Conservation (phyloP, 495 filamentous ascomycete genomes). For the Mytilinidion resinicola region DNA sequence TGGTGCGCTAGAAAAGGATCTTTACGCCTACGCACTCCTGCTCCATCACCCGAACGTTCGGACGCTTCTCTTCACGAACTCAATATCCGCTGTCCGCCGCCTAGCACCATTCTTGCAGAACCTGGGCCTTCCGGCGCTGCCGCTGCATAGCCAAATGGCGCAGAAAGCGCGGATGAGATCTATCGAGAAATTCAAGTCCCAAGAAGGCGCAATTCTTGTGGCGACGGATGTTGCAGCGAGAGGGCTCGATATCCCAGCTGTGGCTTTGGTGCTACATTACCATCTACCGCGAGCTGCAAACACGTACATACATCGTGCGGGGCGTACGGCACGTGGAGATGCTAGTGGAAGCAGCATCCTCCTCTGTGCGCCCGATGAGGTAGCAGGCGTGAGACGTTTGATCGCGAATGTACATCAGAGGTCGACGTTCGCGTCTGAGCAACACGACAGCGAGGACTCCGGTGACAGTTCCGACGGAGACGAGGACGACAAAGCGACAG, state of each 20-base stretch:
- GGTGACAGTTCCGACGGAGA: too few species aligned
- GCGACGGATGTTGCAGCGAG: conserved; percentile 97
- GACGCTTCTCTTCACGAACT: conserved; percentile 89
- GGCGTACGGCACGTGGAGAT: conserved; percentile 83
- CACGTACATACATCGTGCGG: conserved; percentile 90
- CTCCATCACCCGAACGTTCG: conserved; percentile 73
- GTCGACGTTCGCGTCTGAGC: conserved; percentile 26
- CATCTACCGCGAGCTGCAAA: conserved; percentile 90
- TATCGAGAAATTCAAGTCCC: conserved; percentile 71
- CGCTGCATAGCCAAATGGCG: conserved; percentile 87
- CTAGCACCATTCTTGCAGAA: conserved; percentile 78
- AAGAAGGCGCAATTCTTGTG: conserved; percentile 65
- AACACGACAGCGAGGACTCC: not conserved
- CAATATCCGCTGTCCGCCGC: conserved; percentile 85
- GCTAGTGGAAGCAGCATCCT: conserved; percentile 72
- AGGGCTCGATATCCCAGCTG: conserved; percentile 85
- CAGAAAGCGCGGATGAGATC: conserved; percentile 95
- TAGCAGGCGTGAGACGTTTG: conserved; percentile 71
- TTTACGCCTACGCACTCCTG: conserved; percentile 85
- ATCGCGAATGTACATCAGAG: conserved; percentile 75
- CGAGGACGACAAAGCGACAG: too few species aligned
- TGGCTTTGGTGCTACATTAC: conserved; percentile 87
- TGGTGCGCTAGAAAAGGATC: conserved; percentile 88
- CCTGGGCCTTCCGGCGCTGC: conserved; percentile 67
- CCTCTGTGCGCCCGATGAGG: conserved; percentile 87